phyloP scores from a whole-genome alignment of 1,139 yeast species.

The Lodderomyces margitis region DNA sequence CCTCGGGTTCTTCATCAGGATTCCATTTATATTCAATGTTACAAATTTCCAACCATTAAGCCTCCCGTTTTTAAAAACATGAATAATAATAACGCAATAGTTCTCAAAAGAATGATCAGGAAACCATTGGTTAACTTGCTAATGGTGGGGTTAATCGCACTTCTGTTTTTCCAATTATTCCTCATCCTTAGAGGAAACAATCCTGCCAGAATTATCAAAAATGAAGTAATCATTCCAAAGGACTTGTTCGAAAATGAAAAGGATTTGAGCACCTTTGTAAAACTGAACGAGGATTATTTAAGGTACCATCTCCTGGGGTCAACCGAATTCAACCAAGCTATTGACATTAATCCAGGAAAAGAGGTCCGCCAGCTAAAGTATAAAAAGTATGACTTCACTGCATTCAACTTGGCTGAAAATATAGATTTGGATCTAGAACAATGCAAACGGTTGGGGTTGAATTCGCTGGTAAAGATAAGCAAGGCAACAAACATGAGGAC shows the following conservation, averaged over 20 bases:
- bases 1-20: not conserved
- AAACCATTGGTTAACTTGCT: not conserved
- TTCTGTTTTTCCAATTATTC: conserved; percentile 1
- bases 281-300: conserved; percentile 12
- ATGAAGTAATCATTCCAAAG: conserved; percentile 23
- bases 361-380: conserved; percentile 13
- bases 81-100: not conserved
- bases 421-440: conserved; percentile 18
- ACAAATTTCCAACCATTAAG: not conserved
- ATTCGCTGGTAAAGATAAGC: conserved; percentile 18
- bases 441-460: conserved; percentile 18
- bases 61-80: not conserved
- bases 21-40: not conserved
- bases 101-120: not conserved
- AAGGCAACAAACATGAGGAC: conserved; percentile 21
- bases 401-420: conserved; percentile 16
- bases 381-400: conserved; percentile 16
- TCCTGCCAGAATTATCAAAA: conserved; percentile 13
- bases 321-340: conserved; percentile 16
- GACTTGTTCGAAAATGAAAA: conserved; percentile 16
- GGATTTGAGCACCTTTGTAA: conserved; percentile 16
- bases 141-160: conserved; percentile 3
- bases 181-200: not conserved
- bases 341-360: conserved; percentile 2
- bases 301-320: conserved; percentile 13